phyloP scores from a whole-genome alignment of 441 rosid genomes.

The Pelargonium cotyledonis region DNA sequence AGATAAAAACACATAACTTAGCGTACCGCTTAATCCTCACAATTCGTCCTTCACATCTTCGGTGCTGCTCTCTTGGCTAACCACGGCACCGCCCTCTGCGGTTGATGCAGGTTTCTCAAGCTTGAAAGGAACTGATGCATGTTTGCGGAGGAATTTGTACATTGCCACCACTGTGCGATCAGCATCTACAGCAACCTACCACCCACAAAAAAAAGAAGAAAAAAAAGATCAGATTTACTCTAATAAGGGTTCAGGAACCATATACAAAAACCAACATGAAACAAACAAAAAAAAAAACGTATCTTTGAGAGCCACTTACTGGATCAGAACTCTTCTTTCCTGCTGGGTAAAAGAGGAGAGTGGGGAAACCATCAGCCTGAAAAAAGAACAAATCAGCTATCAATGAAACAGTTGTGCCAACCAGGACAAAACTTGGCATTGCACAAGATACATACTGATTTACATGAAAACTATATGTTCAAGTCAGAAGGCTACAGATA shows the following conservation, averaged over 20 bases:
- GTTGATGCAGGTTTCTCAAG: constrained; percentile 66
- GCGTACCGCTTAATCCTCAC: neutral
- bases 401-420: no score
- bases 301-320: constrained; percentile 38
- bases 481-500: neutral
- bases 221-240: neutral
- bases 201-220: constrained; percentile 5
- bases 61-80: constrained; percentile 23
- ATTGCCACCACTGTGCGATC: constrained; percentile 90
- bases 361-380: constrained; percentile 91
- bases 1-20: constrained; percentile 5
- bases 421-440: no score
- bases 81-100: constrained; percentile 34
- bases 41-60: constrained; percentile 1
- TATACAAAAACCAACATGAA: neutral
- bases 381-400: constrained; percentile 8
- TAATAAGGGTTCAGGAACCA: neutral
- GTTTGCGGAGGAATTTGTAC: constrained; percentile 81
- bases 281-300: neutral
- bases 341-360: constrained; percentile 91
- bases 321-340: constrained; percentile 95
- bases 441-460: no score
- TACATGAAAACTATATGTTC: neutral
- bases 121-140: constrained; percentile 87
- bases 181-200: constrained; percentile 72